Percentiles rank a stretch among this genome's conserved stretches.
These are phyloP conservation scores for Xylogone sp. DNA, from an alignment of 2,329 filamentous ascomycete genomes.

Conservation along the genomic window DNA sequence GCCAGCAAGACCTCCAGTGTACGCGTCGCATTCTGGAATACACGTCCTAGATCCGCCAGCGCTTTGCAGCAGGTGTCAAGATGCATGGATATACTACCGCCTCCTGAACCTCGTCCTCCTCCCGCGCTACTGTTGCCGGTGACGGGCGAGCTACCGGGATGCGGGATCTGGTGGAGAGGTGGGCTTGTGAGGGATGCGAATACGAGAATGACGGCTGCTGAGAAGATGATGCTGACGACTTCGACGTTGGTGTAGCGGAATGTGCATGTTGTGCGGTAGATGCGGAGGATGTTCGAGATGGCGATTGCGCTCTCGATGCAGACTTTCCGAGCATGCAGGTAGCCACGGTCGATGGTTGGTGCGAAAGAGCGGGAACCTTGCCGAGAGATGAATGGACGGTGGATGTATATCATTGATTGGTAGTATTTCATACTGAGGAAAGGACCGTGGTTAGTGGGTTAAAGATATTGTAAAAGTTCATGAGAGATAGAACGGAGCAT, in stretches of 20 bases:
- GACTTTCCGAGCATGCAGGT: neutral
- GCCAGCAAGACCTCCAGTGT: neutral
- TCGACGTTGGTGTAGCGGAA: neutral
- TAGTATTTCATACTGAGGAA: slow-evolving; percentile 15
- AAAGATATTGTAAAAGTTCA: no score
- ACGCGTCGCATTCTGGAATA: neutral
- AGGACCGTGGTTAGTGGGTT: neutral
- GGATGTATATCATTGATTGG: slow-evolving; percentile 12
- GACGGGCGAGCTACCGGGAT: no score
- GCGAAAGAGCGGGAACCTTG: neutral
- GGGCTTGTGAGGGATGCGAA: neutral
- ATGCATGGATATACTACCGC: neutral
- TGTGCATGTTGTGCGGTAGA: neutral
- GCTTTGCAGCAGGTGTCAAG: neutral
- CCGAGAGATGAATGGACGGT: neutral
- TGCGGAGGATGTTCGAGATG: neutral
- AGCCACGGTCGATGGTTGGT: neutral
- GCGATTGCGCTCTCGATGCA: neutral
- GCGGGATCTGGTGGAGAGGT: neutral
- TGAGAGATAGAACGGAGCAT: no score
- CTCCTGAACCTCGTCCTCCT: neutral
- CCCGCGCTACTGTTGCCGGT: neutral
- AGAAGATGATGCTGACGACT: neutral
- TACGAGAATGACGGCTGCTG: neutral
- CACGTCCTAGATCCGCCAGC: neutral